Base-by-base conservation (phyloP, 1,139 yeast genomes). In the Cylindricascospora bacillispora region DNA sequence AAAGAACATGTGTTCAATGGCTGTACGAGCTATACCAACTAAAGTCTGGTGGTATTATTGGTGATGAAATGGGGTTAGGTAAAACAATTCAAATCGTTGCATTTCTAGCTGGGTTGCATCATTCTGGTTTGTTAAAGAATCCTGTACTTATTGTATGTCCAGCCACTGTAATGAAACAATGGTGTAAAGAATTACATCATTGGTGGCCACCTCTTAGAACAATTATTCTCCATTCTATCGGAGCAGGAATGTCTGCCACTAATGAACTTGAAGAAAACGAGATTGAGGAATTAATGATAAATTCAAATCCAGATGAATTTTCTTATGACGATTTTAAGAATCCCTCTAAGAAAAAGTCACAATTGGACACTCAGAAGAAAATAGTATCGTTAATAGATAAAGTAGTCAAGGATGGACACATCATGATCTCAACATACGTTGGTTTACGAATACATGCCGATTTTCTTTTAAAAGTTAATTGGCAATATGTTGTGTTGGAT, bases 201-300 rank as follows among this genome's bases (percentile, higher is more conserved):
- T 89, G 98, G 98, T 89, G 97, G 97, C 97, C 98, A 2, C 86
- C 95, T 0, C 63, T 92, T 17, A 58, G 98, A 35, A 74, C 89
- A 12, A 75, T 81, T 3, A 83, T 89, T 30, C 58, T 89, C 27
- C 98, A 89, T 54, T 78, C 95, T 3, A 89, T 85, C 29, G 98
- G 99, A 0, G 63, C 85, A 1, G 98, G 95, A 1, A 77, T 89
- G 85, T 56, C 51, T 9, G 55, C 57, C 7, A 56, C 52, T 15
- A 56, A 54, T 17, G 56, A 57, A 9, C 37, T 39, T 28, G 49
- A 30, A 4, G 79, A 75, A 35, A 73, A 63, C 15, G 59, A 65
- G 29, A 39, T 54, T 12, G 59, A 54, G 27, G 39, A 41, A 6
- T 14, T 53, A 22, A 50, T 75, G 29, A 67, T 68, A 35, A 60